Evolutionary conservation across 2,329 filamentous ascomycete species (phyloP), one percentile per base, ranked within the genome.

Genomic region (Periconia sp.): DNA sequence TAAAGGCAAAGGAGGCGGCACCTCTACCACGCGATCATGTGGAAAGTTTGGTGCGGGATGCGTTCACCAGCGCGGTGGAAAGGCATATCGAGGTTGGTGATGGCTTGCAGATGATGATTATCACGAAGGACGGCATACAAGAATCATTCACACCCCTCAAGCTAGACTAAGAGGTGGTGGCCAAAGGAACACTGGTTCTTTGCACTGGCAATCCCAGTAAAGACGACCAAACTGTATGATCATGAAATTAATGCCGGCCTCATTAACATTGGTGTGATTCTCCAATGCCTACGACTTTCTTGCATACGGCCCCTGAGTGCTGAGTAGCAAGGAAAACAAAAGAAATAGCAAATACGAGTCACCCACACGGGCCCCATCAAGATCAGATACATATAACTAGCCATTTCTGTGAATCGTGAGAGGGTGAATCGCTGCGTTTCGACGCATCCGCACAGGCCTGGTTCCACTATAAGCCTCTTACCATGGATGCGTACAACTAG

Each of bases 31-130:
- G 85, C 69, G 78, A 83, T 50, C 86, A 89, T 56, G 93, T 96
- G 27, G 89, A 96, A 79, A 85, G 89, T 60, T 74, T 99, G 66
- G 93, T 99, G 65, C 91, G 93, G 78, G 94, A 99, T 83, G 94
- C 94, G 2, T 99, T 99, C 77, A 95, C 96, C 58, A 95, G 93
- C 74, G 94, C 95, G 3, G 93, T 96, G 33, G 94, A 99, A 84
- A 89, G 94, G 77, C 94, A 99, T 79, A 99, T 99, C 65, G 94
- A 99, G 82, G 95, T 99, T 58, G 94, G 94, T 75, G 94, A 99
- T 79, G 88, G 89, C 47, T 78, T 99, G 74, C 94, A 99, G 82
- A 92, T 97, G 85, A 83, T 99, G 82, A 86, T 95, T 64, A 91
- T 97, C 69, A 96, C 92, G 46, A 85, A 83, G 75, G 81, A 91